Evolutionary conservation across 306 rosid genomes (phyloP), one percentile per base, ranked within the genome.

Genomic region (Styphnolobium japonicum): DNA sequence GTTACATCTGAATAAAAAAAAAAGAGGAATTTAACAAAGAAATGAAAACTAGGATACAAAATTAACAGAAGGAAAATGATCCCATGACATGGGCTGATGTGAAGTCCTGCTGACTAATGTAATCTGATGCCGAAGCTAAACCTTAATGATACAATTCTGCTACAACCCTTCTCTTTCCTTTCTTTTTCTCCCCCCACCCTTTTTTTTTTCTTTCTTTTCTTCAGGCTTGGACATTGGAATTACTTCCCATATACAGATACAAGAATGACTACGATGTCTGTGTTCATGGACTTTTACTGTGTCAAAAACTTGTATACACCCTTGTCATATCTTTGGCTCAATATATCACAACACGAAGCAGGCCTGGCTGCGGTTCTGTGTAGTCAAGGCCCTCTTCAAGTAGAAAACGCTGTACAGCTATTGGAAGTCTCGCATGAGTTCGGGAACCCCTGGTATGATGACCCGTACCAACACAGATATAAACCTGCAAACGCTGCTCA

Each of bases 371-470:
- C 2, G 96, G 91, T 71, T 91, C 96, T 0, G 87, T 83, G 88
- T 80, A 93, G 72, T 91, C 88, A 63, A 91, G 91, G 76, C 92
- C 97, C 45, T 92, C 97, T 79, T 93, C 94, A 10, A 91, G 93
- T 64, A 93, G 89, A 79, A 84, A 93, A 55, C 89, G 89, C 88
- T 93, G 96, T 82, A 93, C 88, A 67, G 92, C 89, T 23, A 87
- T 61, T 5, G 96, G 92, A 78, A 93, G 90, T 81, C 94, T 88
- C 0, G 94, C 94, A 0, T 94, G 93, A 29, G 96, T 88, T 68
- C 94, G 96, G 52, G 97, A 78, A 49, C 96, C 97, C 71, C 94
- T 55, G 12, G 96, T 93, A 84, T 93, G 97, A 75, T 93, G 97
- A 67, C 96, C 97, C 0, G 97, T 93, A 71, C 96, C 97, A 1